phyloP scores from a whole-genome alignment of 345 rosid genomes.

The Aquilaria malaccensis region DNA sequence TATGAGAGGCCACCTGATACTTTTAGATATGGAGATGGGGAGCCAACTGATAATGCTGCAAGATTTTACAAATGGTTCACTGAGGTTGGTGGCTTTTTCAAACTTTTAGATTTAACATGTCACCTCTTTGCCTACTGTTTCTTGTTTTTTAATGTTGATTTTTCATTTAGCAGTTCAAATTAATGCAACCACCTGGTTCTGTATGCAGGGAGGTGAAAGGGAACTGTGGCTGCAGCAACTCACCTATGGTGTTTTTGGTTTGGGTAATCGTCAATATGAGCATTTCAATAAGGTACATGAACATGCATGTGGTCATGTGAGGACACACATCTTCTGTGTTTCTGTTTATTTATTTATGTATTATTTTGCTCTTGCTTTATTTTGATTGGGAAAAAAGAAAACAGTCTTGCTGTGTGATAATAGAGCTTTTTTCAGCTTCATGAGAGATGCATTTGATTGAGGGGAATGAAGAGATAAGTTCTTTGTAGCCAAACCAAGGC shows the following conservation, averaged over 20 bases:
- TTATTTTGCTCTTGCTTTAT: no score
- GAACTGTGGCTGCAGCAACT: slow-evolving; percentile 65
- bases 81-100: slow-evolving; percentile 37
- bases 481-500: no score
- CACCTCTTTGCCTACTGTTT: slow-evolving; percentile 4
- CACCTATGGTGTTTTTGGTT: slow-evolving; percentile 88
- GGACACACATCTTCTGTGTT: no score
- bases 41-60: slow-evolving; percentile 98
- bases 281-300: slow-evolving; percentile 88
- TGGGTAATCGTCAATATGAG: slow-evolving; percentile 94
- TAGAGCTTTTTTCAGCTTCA: no score
- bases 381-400: no score
- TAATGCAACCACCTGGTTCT: slow-evolving; percentile 1
- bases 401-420: no score
- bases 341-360: no score
- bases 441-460: no score
- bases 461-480: no score
- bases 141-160: background rate
- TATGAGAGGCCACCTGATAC: background rate
- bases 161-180: background rate
- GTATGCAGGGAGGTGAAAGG: slow-evolving; percentile 56
- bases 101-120: no score
- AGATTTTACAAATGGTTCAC: slow-evolving; percentile 97
- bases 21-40: slow-evolving; percentile 96
- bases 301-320: no score